Evolutionary conservation across 345 rosid species (phyloP).

Genomic region (Physaria fendleri): DNA sequence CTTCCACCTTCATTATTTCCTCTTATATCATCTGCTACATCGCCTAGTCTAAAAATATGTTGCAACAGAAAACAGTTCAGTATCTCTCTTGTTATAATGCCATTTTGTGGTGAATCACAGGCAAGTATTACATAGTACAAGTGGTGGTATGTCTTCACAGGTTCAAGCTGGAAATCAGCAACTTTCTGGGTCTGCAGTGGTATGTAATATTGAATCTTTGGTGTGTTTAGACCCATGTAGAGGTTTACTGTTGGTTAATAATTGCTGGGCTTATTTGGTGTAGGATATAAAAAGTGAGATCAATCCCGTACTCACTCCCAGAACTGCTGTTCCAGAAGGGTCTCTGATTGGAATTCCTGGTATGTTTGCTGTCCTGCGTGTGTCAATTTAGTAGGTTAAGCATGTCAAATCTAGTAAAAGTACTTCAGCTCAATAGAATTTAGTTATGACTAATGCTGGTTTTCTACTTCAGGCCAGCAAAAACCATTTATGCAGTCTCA

Average conservation of each 20-base stretch:
- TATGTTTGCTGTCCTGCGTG: conserved; percentile 28
- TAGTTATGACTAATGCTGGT: background rate
- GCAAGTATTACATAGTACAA: conserved; percentile 86
- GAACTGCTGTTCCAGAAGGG: conserved; percentile 84
- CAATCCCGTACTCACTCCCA: conserved; percentile 76
- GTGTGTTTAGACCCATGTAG: background rate
- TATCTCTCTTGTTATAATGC: conserved; percentile 1
- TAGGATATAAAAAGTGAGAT: conserved; percentile 92
- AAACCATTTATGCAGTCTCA: conserved; percentile 87
- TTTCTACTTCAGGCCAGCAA: conserved; percentile 63
- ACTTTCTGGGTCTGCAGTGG: conserved; percentile 66
- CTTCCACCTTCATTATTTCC: conserved; percentile 17
- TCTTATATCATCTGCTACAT: background rate
- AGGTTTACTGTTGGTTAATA: background rate
- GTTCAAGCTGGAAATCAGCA: conserved; percentile 85
- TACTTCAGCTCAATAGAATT: conserved; percentile 1
- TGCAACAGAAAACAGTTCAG: background rate
- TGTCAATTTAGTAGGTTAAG: conserved; percentile 4
- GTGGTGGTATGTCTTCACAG: conserved; percentile 87
- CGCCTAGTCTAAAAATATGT: background rate
- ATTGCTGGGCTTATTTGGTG: conserved; percentile 29
- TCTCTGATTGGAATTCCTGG: conserved; percentile 92
- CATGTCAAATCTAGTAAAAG: conserved; percentile 1
- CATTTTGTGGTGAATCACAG: conserved; percentile 39
- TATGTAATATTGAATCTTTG: conserved; percentile 29